Evolutionary conservation across 1,284 basidiomycete species (phyloP).

Genomic region (Pisolithus thermaeus): DNA sequence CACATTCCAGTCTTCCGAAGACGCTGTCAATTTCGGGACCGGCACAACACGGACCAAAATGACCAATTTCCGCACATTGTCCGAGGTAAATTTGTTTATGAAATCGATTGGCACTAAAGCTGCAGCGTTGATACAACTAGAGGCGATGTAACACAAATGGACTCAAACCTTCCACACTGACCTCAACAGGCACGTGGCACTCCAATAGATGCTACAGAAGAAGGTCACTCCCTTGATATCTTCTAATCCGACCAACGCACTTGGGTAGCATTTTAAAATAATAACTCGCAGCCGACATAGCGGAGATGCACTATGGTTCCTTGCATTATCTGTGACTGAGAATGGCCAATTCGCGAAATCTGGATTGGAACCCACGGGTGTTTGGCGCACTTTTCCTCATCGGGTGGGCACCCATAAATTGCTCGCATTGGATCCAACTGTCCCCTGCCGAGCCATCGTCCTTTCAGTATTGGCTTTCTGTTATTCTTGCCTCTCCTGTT

Average conservation of each 20-base stretch:
- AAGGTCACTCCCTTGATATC: background rate
- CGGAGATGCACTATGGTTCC: background rate
- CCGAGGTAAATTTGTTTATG: background rate
- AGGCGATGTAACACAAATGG: background rate
- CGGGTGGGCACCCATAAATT: background rate
- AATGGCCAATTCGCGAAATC: background rate
- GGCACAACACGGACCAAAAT: background rate
- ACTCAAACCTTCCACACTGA: background rate
- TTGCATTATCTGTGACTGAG: background rate
- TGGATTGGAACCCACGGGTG: background rate
- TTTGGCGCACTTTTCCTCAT: background rate
- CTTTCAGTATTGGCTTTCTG: background rate
- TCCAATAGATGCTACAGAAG: conserved; percentile 8
- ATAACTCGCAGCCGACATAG: conserved; percentile 13
- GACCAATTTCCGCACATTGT: background rate
- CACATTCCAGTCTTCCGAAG: background rate
- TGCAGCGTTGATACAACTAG: background rate
- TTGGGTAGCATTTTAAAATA: conserved; percentile 28
- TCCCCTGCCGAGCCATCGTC: background rate
- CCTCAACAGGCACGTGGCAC: conserved; percentile 7
- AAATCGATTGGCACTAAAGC: background rate
- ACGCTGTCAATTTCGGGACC: background rate
- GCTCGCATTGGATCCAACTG: background rate
- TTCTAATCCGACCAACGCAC: conserved; percentile 8
- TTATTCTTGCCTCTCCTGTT: background rate